Percentiles rank a stretch among this genome's conserved stretches.
Evolutionary conservation across 2,329 filamentous ascomycete species (phyloP).

Genomic region (Teratosphaeria zuluensis): DNA sequence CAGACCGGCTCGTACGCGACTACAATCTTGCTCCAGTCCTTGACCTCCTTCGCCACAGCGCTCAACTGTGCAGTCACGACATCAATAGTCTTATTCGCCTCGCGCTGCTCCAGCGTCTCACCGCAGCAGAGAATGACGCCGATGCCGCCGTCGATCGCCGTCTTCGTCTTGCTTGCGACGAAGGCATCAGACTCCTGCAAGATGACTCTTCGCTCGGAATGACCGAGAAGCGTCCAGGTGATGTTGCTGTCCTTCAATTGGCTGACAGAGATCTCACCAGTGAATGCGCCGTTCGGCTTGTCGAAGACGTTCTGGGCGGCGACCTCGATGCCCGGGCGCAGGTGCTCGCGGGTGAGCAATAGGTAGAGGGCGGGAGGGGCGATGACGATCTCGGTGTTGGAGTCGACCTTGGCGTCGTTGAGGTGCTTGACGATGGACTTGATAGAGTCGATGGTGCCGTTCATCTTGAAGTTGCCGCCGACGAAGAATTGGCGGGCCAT

Average conservation of each 20-base stretch:
- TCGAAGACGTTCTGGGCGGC: slow-evolving; percentile 96
- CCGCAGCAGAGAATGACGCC: slow-evolving; percentile 95
- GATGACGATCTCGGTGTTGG: slow-evolving; percentile 83
- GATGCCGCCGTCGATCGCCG: slow-evolving; percentile 75
- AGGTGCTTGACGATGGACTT: slow-evolving; percentile 83
- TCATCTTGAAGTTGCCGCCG: slow-evolving; percentile 93
- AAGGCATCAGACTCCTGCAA: slow-evolving; percentile 75
- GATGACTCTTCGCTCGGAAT: slow-evolving; percentile 89
- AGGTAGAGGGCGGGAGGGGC: slow-evolving; percentile 88
- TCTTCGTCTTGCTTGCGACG: slow-evolving; percentile 89
- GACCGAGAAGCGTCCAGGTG: slow-evolving; percentile 83
- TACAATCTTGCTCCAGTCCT: slow-evolving; percentile 89
- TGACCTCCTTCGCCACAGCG: slow-evolving; percentile 67
- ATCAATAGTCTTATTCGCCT: slow-evolving; percentile 73
- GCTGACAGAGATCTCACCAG: slow-evolving; percentile 85
- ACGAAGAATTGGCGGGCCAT: slow-evolving; percentile 36
- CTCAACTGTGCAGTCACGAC: slow-evolving; percentile 78
- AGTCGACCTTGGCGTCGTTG: slow-evolving; percentile 73
- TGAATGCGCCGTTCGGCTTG: slow-evolving; percentile 82
- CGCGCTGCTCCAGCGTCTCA: slow-evolving; percentile 87
- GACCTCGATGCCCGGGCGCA: slow-evolving; percentile 68
- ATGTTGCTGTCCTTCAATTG: slow-evolving; percentile 86
- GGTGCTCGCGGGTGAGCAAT: slow-evolving; percentile 68
- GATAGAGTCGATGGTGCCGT: slow-evolving; percentile 81
- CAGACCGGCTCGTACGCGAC: slow-evolving; percentile 99